Conservation (phyloP, 1,139 yeast species). For the Lodderomyces elongisporus region DNA sequence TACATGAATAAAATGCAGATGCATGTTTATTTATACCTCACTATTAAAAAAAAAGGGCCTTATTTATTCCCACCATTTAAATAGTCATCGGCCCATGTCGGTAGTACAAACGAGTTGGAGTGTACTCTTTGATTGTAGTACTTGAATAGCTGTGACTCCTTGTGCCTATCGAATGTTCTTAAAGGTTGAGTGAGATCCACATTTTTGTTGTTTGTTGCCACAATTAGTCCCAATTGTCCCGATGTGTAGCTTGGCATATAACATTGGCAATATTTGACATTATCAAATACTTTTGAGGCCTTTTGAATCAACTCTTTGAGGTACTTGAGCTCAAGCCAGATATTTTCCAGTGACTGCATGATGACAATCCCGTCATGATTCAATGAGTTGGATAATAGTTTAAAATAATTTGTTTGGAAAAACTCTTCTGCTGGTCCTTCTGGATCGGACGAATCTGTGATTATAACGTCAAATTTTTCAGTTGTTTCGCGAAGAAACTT, state of each 20-base stretch:
- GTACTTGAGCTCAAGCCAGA: conserved; percentile 79
- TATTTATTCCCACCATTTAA: background rate
- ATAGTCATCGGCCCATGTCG: conserved; percentile 68
- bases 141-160: conserved; percentile 51
- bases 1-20: too few relatives aligned
- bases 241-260: conserved; percentile 96
- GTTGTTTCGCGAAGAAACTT: conserved; percentile 51
- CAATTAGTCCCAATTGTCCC: conserved; percentile 86
- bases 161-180: conserved; percentile 37
- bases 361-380: conserved; percentile 81
- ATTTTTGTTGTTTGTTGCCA: conserved; percentile 61
- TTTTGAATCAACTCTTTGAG: conserved; percentile 55
- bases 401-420: conserved; percentile 79
- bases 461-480: conserved; percentile 71
- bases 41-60: too few relatives aligned
- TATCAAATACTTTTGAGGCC: conserved; percentile 68
- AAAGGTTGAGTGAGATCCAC: conserved; percentile 52
- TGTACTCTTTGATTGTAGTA: conserved; percentile 78
- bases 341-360: conserved; percentile 88
- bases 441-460: conserved; percentile 95
- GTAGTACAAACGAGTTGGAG: conserved; percentile 74
- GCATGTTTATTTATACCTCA: too few relatives aligned
- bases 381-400: conserved; percentile 63
- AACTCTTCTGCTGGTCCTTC: conserved; percentile 97
- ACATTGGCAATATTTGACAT: conserved; percentile 76